Conservation (phyloP, 352 stramenopile genomes). For the Blastocystis sp. region DNA sequence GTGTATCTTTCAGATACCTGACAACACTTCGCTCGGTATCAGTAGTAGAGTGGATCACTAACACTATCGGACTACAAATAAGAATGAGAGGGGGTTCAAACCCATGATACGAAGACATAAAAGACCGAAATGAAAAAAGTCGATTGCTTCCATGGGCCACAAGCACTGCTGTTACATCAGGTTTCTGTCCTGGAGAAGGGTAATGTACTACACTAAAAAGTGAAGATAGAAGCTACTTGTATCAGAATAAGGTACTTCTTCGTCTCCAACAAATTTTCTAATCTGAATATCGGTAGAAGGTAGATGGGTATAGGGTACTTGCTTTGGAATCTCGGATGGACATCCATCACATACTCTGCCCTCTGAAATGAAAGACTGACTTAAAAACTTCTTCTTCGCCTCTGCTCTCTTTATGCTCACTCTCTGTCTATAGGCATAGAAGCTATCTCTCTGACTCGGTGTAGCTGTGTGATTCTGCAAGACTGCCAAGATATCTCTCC, state of each 20-base stretch:
- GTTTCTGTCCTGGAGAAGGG: background rate
- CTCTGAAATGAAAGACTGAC: too few species aligned
- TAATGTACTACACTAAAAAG: background rate
- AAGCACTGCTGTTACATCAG: constrained; percentile 4
- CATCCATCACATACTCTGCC: too few species aligned
- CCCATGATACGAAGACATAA: constrained; percentile 10
- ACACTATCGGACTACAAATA: background rate
- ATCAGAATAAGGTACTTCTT: background rate
- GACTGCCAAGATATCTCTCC: background rate
- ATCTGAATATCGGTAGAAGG: background rate
- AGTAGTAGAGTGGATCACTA: background rate
- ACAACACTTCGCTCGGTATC: background rate
- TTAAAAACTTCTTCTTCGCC: too few species aligned
- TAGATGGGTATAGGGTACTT: too few species aligned
- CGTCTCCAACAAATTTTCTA: constrained; percentile 20
- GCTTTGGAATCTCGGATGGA: too few species aligned
- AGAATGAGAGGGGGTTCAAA: background rate
- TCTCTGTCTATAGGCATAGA: too few species aligned
- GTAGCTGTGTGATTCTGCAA: background rate
- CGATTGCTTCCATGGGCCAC: background rate
- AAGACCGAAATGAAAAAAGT: background rate
- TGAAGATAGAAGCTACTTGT: background rate
- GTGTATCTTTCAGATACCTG: background rate
- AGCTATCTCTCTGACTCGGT: background rate
- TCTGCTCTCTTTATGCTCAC: too few species aligned